Evolutionary conservation across 306 rosid species (phyloP).

Genomic region (Cicer judaicum): DNA sequence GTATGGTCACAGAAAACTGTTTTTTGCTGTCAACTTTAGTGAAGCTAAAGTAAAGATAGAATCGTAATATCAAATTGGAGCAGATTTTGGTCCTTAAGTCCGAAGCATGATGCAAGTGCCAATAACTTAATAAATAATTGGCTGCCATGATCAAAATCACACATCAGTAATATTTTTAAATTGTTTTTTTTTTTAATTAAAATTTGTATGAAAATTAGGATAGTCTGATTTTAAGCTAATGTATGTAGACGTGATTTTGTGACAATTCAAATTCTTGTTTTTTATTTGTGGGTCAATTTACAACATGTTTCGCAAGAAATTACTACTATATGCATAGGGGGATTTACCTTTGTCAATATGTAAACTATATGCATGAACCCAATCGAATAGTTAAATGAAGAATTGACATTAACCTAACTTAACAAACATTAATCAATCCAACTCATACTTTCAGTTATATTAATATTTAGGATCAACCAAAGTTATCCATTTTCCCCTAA

Average conservation of each 20-base stretch:
- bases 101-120: neutral
- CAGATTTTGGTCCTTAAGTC: neutral
- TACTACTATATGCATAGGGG: conserved; percentile 28
- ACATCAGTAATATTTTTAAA: no score
- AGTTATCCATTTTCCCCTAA: neutral
- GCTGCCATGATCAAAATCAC: no score
- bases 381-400: conserved; percentile 20
- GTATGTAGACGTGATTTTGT: no score
- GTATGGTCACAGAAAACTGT: neutral
- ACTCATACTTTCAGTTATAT: neutral
- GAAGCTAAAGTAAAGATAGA: conserved; percentile 21
- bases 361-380: conserved; percentile 36
- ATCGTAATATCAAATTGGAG: neutral
- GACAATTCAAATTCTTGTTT: no score
- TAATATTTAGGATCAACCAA: conserved; percentile 1
- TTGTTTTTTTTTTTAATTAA: no score
- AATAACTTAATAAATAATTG: neutral
- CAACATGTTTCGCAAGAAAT: conserved; percentile 2
- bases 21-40: conserved; percentile 4
- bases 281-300: conserved; percentile 31
- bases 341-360: conserved; percentile 34
- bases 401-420: conserved; percentile 42
- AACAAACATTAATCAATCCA: neutral
- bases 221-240: no score
- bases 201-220: no score